phyloP scores from a whole-genome alignment of 805 yeast species.

The Pichia nakasei region DNA sequence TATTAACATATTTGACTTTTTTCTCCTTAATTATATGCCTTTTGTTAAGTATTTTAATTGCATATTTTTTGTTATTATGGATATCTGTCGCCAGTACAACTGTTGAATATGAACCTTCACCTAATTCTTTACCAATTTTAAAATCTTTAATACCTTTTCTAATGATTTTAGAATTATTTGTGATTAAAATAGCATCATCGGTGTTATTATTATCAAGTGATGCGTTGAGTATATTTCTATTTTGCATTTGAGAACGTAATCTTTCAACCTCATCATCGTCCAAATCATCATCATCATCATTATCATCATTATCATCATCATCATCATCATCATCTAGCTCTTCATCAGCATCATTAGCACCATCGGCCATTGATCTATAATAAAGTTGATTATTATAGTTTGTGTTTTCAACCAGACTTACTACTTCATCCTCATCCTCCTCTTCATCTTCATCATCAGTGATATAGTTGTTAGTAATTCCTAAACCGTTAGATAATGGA shows the following conservation, averaged over 20 bases:
- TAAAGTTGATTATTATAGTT: not conserved
- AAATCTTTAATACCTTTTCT: slow-evolving; percentile 68
- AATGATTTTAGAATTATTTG: slow-evolving; percentile 31
- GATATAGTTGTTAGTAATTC: not conserved
- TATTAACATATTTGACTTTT: slow-evolving; percentile 76
- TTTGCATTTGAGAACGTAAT: not conserved
- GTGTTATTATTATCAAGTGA: not conserved
- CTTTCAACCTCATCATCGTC: slow-evolving; percentile 6
- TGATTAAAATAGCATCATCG: slow-evolving; percentile 33
- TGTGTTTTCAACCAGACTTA: not conserved
- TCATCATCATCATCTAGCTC: not conserved
- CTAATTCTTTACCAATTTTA: slow-evolving; percentile 76
- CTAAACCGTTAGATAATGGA: not conserved
- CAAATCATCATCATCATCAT: slow-evolving; percentile 7
- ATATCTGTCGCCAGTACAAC: slow-evolving; percentile 80
- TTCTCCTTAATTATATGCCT: slow-evolving; percentile 73
- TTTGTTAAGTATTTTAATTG: slow-evolving; percentile 69
- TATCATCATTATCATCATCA: slow-evolving; percentile 4
- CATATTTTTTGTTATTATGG: slow-evolving; percentile 54
- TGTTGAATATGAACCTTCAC: slow-evolving; percentile 95
- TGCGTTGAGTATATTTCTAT: not conserved
- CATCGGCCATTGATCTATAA: not conserved
- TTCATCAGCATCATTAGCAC: not conserved
- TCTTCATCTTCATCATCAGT: not conserved
- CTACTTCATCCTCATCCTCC: not conserved